Conservation (phyloP, 495 filamentous ascomycete genomes). For the Penicillium pulvis region DNA sequence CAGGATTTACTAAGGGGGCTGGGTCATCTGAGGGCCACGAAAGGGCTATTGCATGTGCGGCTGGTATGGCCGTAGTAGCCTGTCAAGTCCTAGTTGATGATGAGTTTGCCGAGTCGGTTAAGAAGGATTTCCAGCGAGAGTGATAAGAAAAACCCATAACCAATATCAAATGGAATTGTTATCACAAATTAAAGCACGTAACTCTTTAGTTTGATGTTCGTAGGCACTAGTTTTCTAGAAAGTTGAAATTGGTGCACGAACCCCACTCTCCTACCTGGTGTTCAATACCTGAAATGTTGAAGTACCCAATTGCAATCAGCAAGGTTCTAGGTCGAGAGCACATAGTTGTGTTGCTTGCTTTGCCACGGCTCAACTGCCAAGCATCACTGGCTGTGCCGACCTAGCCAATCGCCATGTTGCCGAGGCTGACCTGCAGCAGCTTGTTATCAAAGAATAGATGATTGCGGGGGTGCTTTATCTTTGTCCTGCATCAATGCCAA, state of each 20-base stretch:
- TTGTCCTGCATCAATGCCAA: neutral
- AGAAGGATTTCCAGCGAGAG: slow-evolving; percentile 28
- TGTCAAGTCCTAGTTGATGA: slow-evolving; percentile 52
- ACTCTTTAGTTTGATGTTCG: too few species aligned
- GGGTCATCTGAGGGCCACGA: slow-evolving; percentile 51
- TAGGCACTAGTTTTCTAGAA: neutral
- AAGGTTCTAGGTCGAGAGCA: neutral
- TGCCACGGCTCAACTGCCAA: neutral
- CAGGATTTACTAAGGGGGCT: slow-evolving; percentile 54
- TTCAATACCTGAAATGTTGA: too few species aligned
- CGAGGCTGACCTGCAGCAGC: neutral
- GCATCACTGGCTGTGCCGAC: neutral
- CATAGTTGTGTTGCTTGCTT: neutral
- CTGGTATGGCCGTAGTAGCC: slow-evolving; percentile 59
- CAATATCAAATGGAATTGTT: neutral
- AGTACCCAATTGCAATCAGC: too few species aligned
- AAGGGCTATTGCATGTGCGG: slow-evolving; percentile 51
- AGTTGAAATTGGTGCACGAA: neutral
- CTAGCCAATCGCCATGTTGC: neutral
- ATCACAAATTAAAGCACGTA: too few species aligned
- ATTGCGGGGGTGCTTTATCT: neutral
- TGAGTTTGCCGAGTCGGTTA: slow-evolving; percentile 34
- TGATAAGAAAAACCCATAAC: slow-evolving; percentile 5
- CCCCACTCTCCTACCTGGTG: too few species aligned
- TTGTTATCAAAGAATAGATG: neutral